phyloP scores from a whole-genome alignment of 257 asterid genomes.

The Ilex asprella region DNA sequence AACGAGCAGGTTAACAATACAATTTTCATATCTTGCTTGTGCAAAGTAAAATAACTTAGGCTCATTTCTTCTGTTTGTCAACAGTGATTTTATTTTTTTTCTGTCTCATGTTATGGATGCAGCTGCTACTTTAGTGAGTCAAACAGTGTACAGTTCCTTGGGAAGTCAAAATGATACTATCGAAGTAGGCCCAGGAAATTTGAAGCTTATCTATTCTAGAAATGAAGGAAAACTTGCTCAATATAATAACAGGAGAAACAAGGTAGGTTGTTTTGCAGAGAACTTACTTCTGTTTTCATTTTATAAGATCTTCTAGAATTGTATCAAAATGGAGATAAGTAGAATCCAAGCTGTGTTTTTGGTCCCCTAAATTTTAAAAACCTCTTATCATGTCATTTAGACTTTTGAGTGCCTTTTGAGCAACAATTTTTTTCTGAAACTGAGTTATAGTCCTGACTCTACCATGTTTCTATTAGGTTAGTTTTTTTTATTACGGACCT shows the following conservation, averaged over 20 bases:
- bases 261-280: slow-evolving; percentile 33
- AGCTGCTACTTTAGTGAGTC: slow-evolving; percentile 42
- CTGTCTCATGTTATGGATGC: slow-evolving; percentile 15
- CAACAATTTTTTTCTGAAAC: no score
- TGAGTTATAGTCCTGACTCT: no score
- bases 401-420: no score
- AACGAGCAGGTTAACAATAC: slow-evolving; percentile 33
- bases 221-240: slow-evolving; percentile 53
- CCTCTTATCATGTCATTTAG: no score
- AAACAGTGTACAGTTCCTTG: slow-evolving; percentile 20
- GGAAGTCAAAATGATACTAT: slow-evolving; percentile 42
- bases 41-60: slow-evolving; percentile 1
- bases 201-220: slow-evolving; percentile 75
- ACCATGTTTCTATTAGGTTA: no score
- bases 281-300: background rate
- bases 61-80: slow-evolving; percentile 6
- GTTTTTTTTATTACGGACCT: no score
- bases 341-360: no score
- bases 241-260: slow-evolving; percentile 53
- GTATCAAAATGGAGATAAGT: no score
- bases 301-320: no score
- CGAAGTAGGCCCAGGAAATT: slow-evolving; percentile 69
- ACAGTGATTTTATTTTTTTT: slow-evolving; percentile 7
- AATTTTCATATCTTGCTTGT: slow-evolving; percentile 11
- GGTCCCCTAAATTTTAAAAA: no score